phyloP scores from a whole-genome alignment of 352 stramenopile species.

The Phytophthora sp. region DNA sequence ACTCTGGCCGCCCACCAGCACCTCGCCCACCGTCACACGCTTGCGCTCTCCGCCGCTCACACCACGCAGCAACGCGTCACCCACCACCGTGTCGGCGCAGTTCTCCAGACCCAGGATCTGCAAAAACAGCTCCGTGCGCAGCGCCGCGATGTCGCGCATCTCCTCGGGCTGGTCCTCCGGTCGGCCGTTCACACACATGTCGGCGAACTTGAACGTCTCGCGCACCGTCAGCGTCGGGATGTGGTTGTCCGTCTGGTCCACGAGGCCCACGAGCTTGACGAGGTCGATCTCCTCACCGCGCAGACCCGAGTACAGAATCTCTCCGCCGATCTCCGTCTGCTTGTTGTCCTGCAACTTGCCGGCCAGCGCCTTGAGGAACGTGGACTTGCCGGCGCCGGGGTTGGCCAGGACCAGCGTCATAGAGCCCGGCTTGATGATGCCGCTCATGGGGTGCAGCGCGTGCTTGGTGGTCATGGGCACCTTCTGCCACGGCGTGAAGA shows the following conservation, averaged over 20 bases:
- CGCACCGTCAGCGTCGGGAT: constrained; percentile 92
- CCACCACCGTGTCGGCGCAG: constrained; percentile 94
- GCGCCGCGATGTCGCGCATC: constrained; percentile 68
- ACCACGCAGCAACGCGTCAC: constrained; percentile 84
- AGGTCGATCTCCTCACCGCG: constrained; percentile 52
- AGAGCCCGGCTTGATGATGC: constrained; percentile 65
- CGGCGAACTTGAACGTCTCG: constrained; percentile 92
- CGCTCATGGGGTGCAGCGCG: constrained; percentile 67
- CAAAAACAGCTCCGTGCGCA: constrained; percentile 78
- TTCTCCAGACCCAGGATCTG: constrained; percentile 84
- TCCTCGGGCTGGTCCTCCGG: constrained; percentile 71
- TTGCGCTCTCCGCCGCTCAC: constrained; percentile 90
- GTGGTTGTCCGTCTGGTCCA: constrained; percentile 90
- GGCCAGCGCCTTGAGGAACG: constrained; percentile 71
- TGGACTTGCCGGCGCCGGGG: constrained; percentile 57
- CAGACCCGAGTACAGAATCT: constrained; percentile 57
- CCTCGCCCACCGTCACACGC: constrained; percentile 85
- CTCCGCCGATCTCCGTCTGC: constrained; percentile 36
- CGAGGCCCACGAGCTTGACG: constrained; percentile 65
- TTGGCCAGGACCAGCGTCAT: constrained; percentile 50
- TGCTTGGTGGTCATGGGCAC: constrained; percentile 40
- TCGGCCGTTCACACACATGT: constrained; percentile 84
- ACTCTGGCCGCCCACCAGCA: constrained; percentile 54
- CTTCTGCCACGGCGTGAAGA: constrained; percentile 56
- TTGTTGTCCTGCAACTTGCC: constrained; percentile 59